Conservation (phyloP, 805 yeast genomes). For the Ogataea corticis region DNA sequence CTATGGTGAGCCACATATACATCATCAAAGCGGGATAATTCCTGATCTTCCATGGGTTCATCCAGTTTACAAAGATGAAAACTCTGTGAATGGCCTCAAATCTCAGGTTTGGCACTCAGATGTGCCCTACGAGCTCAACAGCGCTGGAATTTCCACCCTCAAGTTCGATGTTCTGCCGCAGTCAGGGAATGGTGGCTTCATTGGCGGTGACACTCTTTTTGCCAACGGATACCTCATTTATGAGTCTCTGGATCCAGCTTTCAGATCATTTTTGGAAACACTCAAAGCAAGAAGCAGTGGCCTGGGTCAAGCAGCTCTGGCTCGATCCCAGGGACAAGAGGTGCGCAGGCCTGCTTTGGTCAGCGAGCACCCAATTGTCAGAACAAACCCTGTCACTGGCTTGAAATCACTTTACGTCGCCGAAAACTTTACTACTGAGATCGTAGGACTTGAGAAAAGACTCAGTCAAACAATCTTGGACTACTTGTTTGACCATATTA, state of each 20-base stretch:
- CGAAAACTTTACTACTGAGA: constrained; percentile 47
- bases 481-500: constrained; percentile 43
- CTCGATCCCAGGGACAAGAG: constrained; percentile 41
- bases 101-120: constrained; percentile 64
- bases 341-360: constrained; percentile 47
- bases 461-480: constrained; percentile 47
- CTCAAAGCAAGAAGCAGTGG: constrained; percentile 64
- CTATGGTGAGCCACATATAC: constrained; percentile 43
- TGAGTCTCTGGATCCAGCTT: constrained; percentile 62
- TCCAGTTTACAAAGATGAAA: constrained; percentile 37
- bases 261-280: constrained; percentile 55
- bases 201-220: constrained; percentile 72
- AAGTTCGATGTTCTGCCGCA: constrained; percentile 52
- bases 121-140: constrained; percentile 67
- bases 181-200: constrained; percentile 16
- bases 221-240: constrained; percentile 67
- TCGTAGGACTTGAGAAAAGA: constrained; percentile 49
- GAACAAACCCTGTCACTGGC: constrained; percentile 64
- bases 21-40: constrained; percentile 36
- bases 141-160: constrained; percentile 67
- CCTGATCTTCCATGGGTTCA: constrained; percentile 38
- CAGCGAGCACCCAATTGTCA: constrained; percentile 56
- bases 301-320: constrained; percentile 47
- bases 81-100: constrained; percentile 35
- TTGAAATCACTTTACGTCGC: constrained; percentile 55